A percentile compares a stretch with the other conserved stretches of the same genome.
Conservation (phyloP, 768 basidiomycete species). For the Auriscalpium orientale region DNA sequence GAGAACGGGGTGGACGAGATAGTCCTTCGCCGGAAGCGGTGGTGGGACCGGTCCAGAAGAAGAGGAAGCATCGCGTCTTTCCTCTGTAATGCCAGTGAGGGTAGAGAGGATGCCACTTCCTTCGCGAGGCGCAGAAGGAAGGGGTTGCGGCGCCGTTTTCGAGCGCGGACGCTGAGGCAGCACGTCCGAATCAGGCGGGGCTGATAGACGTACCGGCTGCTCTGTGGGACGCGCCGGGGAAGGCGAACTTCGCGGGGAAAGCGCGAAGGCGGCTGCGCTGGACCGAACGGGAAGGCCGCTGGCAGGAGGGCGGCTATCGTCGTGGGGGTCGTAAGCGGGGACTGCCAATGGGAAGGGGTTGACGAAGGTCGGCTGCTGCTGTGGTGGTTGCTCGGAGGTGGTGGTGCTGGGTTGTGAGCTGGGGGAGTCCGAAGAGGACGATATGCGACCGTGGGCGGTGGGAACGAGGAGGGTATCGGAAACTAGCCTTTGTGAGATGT, state of each 20-base stretch:
- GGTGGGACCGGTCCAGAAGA: neutral
- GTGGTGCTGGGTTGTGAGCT: too few species aligned
- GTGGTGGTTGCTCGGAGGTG: too few species aligned
- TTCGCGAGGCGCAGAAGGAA: neutral
- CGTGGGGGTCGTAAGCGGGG: too few species aligned
- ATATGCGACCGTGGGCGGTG: neutral
- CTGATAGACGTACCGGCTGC: too few species aligned
- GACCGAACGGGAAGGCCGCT: too few species aligned
- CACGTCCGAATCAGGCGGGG: too few species aligned
- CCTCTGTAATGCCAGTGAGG: neutral
- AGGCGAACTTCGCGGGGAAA: too few species aligned
- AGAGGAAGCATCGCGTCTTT: neutral
- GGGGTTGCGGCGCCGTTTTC: neutral
- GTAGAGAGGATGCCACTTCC: neutral
- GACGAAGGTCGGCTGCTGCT: too few species aligned
- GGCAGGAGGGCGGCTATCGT: too few species aligned
- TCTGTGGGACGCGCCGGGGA: too few species aligned
- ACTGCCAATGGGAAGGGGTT: too few species aligned
- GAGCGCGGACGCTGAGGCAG: neutral
- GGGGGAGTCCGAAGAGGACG: neutral
- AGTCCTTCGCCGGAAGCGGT: neutral
- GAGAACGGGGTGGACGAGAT: constrained; percentile 1
- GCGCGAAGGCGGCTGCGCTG: too few species aligned
- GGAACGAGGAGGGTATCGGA: neutral
- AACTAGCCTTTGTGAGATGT: neutral